A percentile compares a stretch with the other conserved stretches of the same genome.
Evolutionary conservation across 2,329 filamentous ascomycete species (phyloP).

Genomic region (Rhytidhysteron rufulum): DNA sequence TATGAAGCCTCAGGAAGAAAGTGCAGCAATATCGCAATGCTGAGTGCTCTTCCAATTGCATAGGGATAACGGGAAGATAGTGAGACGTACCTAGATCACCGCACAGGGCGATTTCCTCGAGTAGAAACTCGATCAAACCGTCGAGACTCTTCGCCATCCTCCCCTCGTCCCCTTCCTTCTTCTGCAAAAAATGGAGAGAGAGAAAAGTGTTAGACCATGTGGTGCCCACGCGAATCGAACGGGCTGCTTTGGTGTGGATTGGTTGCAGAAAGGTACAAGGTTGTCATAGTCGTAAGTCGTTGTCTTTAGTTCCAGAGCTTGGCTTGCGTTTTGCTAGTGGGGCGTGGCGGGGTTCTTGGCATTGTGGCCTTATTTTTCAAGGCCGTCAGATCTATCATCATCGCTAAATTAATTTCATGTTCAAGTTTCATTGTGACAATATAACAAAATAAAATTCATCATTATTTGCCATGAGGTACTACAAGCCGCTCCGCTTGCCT

Average conservation of each 20-base stretch:
- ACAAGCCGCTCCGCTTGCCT: conserved; percentile 15
- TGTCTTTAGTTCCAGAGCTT: too few relatives aligned
- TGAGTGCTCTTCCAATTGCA: too few relatives aligned
- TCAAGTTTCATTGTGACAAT: too few relatives aligned
- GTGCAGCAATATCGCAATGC: background rate
- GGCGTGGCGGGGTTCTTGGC: background rate
- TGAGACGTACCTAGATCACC: conserved; percentile 53
- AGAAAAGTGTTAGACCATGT: conserved; percentile 5
- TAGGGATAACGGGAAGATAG: too few relatives aligned
- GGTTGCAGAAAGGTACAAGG: too few relatives aligned
- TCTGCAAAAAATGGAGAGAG: conserved; percentile 2
- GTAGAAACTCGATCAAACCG: conserved; percentile 54
- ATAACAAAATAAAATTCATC: too few relatives aligned
- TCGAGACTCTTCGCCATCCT: conserved; percentile 45
- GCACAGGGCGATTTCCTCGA: conserved; percentile 57
- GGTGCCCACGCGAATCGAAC: conserved; percentile 19
- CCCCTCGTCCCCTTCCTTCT: conserved; percentile 16
- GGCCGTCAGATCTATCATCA: too few relatives aligned
- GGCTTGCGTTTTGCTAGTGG: background rate
- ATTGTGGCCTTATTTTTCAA: background rate
- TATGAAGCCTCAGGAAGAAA: background rate
- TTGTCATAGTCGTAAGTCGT: too few relatives aligned
- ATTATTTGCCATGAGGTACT: background rate
- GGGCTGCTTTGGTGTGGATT: conserved; percentile 3
- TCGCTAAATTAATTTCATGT: too few relatives aligned